Evolutionary conservation across 2,329 filamentous ascomycete genomes (phyloP), one percentile per base, ranked within the genome.

Genomic region (Penicillium carneum): DNA sequence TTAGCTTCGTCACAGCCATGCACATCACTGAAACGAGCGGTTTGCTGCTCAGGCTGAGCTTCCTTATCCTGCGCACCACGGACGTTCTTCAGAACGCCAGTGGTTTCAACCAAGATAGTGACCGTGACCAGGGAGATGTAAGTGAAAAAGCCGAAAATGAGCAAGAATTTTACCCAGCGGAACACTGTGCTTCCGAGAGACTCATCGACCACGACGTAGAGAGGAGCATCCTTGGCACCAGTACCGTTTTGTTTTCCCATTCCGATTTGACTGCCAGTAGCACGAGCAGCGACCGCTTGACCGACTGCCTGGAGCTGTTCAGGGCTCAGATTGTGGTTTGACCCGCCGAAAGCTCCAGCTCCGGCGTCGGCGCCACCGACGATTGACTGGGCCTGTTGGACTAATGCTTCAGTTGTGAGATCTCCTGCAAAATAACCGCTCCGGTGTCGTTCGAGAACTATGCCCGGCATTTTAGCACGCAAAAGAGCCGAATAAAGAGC

Each of bases 1-100:
- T 98, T 99, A 66, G 95, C 95, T 79, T 99, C 96, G 66, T 98
- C 93, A 69, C 94, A 98, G 54, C 95, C 95, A 75, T 99, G 95
- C 7, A 99, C 95, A 75, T 99, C 95, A 60, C 85, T 86, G 81
- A 99, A 99, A 48, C 91, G 88, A 20, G 93, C 93, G 61, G 87
- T 97, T 76, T 99, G 95, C 70, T 93, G 89, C 77, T 98, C 92
- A 8, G 95, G 90, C 76, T 96, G 94, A 63, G 93, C 93, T 79
- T 99, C 93, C 63, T 90, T 91, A 69, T 88, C 88, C 59, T 89
- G 86, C 2, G 84, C 78, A 54, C 88, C 88, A 12, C 89, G 87
- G 10, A 93, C 88, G 63, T 92, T 93, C 78, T 92, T 93, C 69
- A 96, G 81, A 10, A 90, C 83, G 65, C 91, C 91, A 55, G 93